phyloP scores from a whole-genome alignment of 2,329 filamentous ascomycete species.

The Ceratocystis lukuohia region DNA sequence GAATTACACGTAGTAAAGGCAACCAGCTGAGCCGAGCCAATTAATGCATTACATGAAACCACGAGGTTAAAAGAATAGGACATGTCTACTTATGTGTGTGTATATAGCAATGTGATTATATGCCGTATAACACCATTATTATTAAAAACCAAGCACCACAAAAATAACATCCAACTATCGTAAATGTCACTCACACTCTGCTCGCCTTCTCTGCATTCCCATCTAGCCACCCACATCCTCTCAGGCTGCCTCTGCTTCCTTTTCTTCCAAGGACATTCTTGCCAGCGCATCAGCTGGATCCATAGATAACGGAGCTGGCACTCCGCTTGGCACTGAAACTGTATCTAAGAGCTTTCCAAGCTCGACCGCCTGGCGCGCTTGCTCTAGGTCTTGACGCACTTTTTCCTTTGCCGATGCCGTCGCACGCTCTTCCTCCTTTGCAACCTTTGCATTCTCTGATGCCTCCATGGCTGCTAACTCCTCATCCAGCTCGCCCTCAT shows the following conservation, averaged over 20 bases:
- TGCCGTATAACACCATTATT: not conserved
- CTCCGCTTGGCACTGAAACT: constrained; percentile 13
- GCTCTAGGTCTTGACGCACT: constrained; percentile 25
- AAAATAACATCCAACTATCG: not conserved
- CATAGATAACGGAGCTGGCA: constrained; percentile 12
- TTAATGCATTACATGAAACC: not conserved
- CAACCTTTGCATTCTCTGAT: constrained; percentile 40
- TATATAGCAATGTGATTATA: not conserved
- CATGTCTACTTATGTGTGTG: too few relatives aligned
- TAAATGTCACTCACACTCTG: not conserved
- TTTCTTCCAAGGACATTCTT: constrained; percentile 30
- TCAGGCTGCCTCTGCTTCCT: constrained; percentile 10
- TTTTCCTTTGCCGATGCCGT: constrained; percentile 30
- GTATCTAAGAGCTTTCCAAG: constrained; percentile 38
- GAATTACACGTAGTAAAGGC: not conserved
- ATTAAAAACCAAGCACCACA: not conserved
- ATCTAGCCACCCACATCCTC: too few relatives aligned
- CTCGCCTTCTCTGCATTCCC: too few relatives aligned
- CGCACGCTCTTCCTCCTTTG: constrained; percentile 30
- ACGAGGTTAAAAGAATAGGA: too few relatives aligned
- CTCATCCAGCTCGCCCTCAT: constrained; percentile 76
- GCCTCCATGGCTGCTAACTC: constrained; percentile 67
- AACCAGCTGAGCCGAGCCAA: not conserved
- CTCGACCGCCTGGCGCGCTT: constrained; percentile 34
- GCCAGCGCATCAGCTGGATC: constrained; percentile 24